Evolutionary conservation across 2,329 filamentous ascomycete species (phyloP).

Genomic region (Fusarium sp.): DNA sequence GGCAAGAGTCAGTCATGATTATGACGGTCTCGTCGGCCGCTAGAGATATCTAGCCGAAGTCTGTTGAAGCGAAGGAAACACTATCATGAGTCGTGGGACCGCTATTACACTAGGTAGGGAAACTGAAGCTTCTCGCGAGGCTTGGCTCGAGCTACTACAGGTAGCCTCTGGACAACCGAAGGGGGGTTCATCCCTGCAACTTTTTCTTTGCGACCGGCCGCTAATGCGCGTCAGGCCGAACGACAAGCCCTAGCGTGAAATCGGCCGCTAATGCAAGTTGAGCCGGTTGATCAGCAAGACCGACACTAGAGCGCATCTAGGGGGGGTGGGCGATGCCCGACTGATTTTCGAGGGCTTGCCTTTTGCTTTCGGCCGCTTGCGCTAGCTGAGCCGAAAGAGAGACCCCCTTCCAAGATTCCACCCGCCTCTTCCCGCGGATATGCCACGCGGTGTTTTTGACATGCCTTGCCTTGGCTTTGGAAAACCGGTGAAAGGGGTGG

Average conservation of each 20-base stretch:
- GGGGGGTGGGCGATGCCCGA: background rate
- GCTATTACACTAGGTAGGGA: background rate
- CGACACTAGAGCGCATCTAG: background rate
- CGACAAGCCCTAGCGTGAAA: conserved; percentile 16
- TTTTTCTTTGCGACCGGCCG: background rate
- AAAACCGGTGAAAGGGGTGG: background rate
- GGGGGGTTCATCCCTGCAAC: background rate
- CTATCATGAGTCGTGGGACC: background rate
- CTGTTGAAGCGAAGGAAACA: background rate
- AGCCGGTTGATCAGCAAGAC: conserved; percentile 10
- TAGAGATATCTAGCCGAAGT: conserved; percentile 1
- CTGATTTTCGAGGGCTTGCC: conserved; percentile 3
- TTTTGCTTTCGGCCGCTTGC: conserved; percentile 4
- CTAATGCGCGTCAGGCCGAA: conserved; percentile 22
- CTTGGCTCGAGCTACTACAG: background rate
- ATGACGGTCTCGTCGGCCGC: background rate
- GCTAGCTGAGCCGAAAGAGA: background rate
- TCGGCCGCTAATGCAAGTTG: conserved; percentile 37
- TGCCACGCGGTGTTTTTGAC: background rate
- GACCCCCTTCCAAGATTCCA: background rate
- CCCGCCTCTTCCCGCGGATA: background rate
- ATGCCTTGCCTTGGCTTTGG: too few relatives aligned
- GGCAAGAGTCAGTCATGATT: background rate
- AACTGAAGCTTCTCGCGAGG: conserved; percentile 2
- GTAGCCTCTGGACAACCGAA: background rate